Base-by-base conservation (phyloP, 192 early-diverging fungal species). In the Backusella liffmaniae region DNA sequence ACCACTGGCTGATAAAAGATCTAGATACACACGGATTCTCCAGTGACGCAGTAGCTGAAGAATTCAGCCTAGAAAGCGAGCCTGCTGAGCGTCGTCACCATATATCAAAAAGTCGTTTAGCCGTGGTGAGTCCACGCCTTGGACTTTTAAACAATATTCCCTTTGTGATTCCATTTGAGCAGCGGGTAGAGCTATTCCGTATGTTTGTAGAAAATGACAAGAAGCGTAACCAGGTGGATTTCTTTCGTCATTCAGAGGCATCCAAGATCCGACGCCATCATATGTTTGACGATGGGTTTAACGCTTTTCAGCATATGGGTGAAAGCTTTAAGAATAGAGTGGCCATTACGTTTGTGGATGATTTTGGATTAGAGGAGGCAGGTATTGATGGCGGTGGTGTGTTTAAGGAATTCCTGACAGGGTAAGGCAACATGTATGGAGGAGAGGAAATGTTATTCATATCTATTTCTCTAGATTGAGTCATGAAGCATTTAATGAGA, bases 371-470 rank as follows among this genome's bases (percentile, higher is more conserved):
- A 36, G 80, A 79, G 12, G 97, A 99, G 77, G 94, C 94, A 12
- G 97, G 97, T 1, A 94, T 99, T 74, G 97, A 99, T 79, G 97
- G 97, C 66, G 96, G 96, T 35, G 97, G 97, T 41, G 91, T 99
- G 12, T 99, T 99, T 79, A 99, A 99, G 62, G 97, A 99, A 83
- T 99, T 99, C 75, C 83, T 99, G 42, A 97, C 94, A 7, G 76
- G 84, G 79, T 91, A 88, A 73, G 85, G 5, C 51, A 4, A 68
- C 4, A 66, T 32, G 9, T 29, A 29, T 62, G 2, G 56, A 51
- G 0, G 66, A 35, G 26, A 32, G 26, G n/a, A 16, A 0, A 69
- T n/a, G 21, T 16, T 1, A 73, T 4, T 16, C 21, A 66, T 9
- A 29, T 41, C 0, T 68, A 59, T 59, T 6, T 1, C 9, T 9